These are phyloP conservation scores for Ammopiptanthus mongolicus DNA, from an alignment of 306 rosid species.

Conservation along the genomic window DNA sequence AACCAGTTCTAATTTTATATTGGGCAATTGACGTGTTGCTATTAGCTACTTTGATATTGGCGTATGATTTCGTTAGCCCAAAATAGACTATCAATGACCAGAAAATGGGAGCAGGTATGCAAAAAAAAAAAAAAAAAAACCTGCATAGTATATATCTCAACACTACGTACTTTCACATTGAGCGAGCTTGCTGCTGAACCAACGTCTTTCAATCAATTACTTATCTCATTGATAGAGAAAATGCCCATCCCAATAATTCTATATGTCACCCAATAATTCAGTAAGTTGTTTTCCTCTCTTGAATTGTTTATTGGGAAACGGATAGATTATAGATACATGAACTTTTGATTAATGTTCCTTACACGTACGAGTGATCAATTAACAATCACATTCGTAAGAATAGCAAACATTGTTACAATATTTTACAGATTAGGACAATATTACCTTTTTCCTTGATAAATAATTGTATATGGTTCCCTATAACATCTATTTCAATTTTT, in stretches of 20 bases:
- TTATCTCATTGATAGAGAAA: neutral
- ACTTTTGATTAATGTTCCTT: neutral
- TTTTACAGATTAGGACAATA: neutral
- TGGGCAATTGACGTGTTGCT: no score
- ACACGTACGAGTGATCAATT: conserved; percentile 9
- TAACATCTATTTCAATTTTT: neutral
- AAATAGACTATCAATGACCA: neutral
- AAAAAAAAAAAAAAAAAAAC: no score
- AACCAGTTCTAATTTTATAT: neutral
- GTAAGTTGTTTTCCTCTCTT: neutral
- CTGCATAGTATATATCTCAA: neutral
- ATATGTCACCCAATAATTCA: neutral
- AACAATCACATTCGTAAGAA: neutral
- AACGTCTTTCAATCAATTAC: neutral
- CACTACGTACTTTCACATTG: neutral
- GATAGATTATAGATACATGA: neutral
- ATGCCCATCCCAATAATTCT: neutral
- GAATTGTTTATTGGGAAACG: neutral
- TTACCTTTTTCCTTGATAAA: neutral
- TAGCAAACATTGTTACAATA: neutral
- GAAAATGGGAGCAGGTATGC: neutral
- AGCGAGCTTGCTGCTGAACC: neutral
- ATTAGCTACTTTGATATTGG: neutral
- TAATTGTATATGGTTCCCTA: neutral
- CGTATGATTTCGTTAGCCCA: neutral